Percentiles rank a stretch among this genome's conserved stretches.
phyloP scores from a whole-genome alignment of 2,329 filamentous ascomycete genomes.

The Teratosphaeria nubilosa region DNA sequence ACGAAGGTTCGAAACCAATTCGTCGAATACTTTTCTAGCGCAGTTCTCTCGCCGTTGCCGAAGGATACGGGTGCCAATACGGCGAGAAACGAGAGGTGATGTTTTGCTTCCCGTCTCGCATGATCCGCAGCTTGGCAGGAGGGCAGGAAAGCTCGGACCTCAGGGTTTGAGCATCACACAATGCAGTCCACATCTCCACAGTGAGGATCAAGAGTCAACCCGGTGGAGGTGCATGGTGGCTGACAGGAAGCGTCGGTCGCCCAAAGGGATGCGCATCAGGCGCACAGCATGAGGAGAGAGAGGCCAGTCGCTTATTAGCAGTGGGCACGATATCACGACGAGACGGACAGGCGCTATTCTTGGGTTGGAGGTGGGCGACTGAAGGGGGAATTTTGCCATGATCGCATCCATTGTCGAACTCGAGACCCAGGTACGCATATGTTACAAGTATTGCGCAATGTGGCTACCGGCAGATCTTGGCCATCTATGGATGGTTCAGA shows the following conservation, averaged over 20 bases:
- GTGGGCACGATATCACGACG: not conserved
- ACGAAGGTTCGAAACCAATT: not conserved
- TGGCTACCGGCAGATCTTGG: constrained; percentile 11
- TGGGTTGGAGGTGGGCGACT: not conserved
- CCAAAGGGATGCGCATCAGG: constrained; percentile 15
- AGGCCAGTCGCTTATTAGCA: not conserved
- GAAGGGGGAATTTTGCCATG: not conserved
- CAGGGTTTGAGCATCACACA: not conserved
- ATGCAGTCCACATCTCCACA: constrained; percentile 1
- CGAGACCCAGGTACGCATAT: constrained; percentile 8
- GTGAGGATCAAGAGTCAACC: not conserved
- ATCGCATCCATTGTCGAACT: not conserved
- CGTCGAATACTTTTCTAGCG: not conserved
- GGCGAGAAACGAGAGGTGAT: not conserved
- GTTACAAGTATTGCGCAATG: constrained; percentile 21
- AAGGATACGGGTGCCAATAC: constrained; percentile 8
- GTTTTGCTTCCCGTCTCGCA: not conserved
- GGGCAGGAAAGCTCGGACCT: not conserved
- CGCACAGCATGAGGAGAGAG: constrained; percentile 1
- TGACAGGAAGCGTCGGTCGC: constrained; percentile 17
- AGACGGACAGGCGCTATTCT: not conserved
- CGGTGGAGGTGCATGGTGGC: constrained; percentile 15
- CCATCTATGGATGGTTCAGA: constrained; percentile 2
- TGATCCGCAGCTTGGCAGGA: not conserved
- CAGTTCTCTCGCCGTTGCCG: constrained; percentile 9